Base-by-base conservation (phyloP, 2,329 filamentous ascomycete species). In the Colletotrichum endophyticum region DNA sequence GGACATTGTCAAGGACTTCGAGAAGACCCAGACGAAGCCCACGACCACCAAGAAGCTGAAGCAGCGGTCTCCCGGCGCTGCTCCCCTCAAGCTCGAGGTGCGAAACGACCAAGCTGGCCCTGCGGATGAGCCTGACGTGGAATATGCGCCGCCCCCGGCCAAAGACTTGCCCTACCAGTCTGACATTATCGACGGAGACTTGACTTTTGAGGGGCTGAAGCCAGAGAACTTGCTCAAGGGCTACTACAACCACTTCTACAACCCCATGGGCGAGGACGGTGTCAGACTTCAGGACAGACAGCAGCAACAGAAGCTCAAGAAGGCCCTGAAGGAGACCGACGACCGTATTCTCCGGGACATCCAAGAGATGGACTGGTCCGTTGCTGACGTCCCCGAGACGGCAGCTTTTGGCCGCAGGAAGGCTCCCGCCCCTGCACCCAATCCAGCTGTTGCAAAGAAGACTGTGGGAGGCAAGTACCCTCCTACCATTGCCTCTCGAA, bases 81-180 rank as follows among this genome's bases (percentile, higher is more conserved):
- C 89, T 28, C 83, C 87, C 11, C 87, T 92, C 78, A 94, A 94
- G 82, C 85, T 95, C 62, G 90, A 93, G 67, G 87, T 92, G 53
- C 92, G 93, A 72, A 88, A 89, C 6, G 91, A 93, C 68, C 85
- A 86, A 53, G 83, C 82, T 32, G 88, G 87, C 67, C 81, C 83
- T 4, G 80, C 86, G 16, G 87, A 90, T 30, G 92, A 95, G 61
- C 92, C 93, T 30, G 96, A 98, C 71, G 92, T 96, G 76, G 97
- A 99, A 87, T 98, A 98, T 84, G 96, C 95, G 83, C 95, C 96
- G 8, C 95, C 95, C 0, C 93, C 89, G 76, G 90, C 93, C 2
- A 90, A 90, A 79, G 89, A 92, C n/a, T 86, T 92, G 13, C 91
- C 91, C 0, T 95, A 95, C 81, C 89, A 94, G 79, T 94, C 93